phyloP scores from a whole-genome alignment of 2,329 filamentous ascomycete species.

The Scedosporium apiospermum region DNA sequence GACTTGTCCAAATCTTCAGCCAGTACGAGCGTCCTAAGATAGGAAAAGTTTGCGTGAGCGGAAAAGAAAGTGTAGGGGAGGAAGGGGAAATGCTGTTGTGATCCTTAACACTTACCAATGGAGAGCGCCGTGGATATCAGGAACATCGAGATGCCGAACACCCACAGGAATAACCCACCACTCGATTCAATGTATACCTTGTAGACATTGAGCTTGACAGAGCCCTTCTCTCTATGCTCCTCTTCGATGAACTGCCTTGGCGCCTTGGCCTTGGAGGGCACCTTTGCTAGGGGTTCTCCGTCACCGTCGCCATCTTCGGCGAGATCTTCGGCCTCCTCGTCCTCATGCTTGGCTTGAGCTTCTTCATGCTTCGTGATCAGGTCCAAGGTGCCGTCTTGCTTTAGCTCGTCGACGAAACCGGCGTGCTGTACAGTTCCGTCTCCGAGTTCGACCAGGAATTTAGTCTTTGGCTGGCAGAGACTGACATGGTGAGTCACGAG shows the following conservation, averaged over 20 bases:
- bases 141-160: slow-evolving; percentile 42
- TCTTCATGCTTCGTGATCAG: slow-evolving; percentile 49
- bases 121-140: slow-evolving; percentile 42
- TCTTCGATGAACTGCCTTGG: slow-evolving; percentile 67
- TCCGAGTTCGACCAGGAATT: slow-evolving; percentile 64
- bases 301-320: slow-evolving; percentile 29
- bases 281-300: slow-evolving; percentile 35
- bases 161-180: slow-evolving; percentile 55
- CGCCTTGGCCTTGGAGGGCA: slow-evolving; percentile 34
- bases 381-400: slow-evolving; percentile 44
- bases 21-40: slow-evolving; percentile 47
- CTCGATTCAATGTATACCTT: slow-evolving; percentile 55
- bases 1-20: slow-evolving; percentile 52
- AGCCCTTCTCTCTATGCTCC: slow-evolving; percentile 61
- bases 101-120: slow-evolving; percentile 31
- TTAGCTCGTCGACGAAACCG: slow-evolving; percentile 57
- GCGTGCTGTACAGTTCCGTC: slow-evolving; percentile 57
- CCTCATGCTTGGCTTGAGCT: slow-evolving; percentile 29
- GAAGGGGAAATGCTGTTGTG: background rate
- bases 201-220: slow-evolving; percentile 61
- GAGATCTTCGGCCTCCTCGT: slow-evolving; percentile 37
- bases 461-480: slow-evolving; percentile 54
- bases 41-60: background rate
- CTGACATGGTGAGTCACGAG: slow-evolving; percentile 44
- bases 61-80: background rate